Conservation (phyloP, 2,329 filamentous ascomycete genomes). For the Scytalidium sp. region DNA sequence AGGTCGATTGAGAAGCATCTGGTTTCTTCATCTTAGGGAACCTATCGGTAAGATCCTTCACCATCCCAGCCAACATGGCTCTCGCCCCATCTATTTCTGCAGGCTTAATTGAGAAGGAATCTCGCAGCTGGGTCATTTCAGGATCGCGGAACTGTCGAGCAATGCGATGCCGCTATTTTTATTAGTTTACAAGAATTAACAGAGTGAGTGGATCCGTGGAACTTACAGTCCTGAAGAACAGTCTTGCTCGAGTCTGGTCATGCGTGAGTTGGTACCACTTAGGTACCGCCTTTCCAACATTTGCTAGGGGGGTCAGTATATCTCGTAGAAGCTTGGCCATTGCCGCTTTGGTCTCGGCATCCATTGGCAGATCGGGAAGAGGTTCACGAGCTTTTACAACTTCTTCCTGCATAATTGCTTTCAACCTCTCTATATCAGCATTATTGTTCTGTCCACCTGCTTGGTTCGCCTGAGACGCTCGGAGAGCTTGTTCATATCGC, state of each 20-base stretch:
- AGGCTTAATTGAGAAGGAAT: conserved; percentile 48
- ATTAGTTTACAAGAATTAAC: conserved; percentile 28
- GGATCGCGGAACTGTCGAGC: conserved; percentile 50
- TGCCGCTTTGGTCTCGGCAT: conserved; percentile 16
- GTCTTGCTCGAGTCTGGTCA: conserved; percentile 23
- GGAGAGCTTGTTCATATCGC: conserved; percentile 21
- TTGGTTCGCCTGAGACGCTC: conserved; percentile 8
- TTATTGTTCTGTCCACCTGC: conserved; percentile 3
- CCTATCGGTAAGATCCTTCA: conserved; percentile 39
- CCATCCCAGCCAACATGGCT: conserved; percentile 49
- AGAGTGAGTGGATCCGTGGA: not conserved
- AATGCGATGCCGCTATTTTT: conserved; percentile 47
- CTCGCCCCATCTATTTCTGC: conserved; percentile 49
- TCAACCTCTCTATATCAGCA: conserved; percentile 12
- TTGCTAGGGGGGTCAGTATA: conserved; percentile 16
- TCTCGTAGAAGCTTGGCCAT: conserved; percentile 13
- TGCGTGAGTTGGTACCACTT: conserved; percentile 26
- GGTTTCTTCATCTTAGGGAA: conserved; percentile 25
- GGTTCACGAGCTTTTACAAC: conserved; percentile 8
- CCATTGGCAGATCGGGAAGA: conserved; percentile 25
- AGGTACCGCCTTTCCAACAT: conserved; percentile 19
- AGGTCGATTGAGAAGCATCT: conserved; percentile 13
- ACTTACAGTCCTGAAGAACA: conserved; percentile 30
- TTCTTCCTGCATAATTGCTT: conserved; percentile 17
- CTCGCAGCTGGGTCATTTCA: conserved; percentile 41